Conservation (phyloP, 1,139 yeast species). For the Geotrichum klebahnii region DNA sequence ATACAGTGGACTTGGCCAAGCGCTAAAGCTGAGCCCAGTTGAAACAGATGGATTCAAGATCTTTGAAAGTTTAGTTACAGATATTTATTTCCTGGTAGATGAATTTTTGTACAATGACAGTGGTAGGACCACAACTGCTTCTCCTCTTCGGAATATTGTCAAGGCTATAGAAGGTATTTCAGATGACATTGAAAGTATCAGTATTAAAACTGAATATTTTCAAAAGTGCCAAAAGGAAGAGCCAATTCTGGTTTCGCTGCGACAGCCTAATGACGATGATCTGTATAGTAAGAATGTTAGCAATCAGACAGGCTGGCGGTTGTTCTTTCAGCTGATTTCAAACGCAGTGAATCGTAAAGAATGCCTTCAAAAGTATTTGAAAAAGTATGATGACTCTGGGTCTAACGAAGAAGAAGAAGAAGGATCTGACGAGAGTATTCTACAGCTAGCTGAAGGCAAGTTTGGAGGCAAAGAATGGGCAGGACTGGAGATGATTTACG, state of each 20-base stretch:
- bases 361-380: conserved; percentile 15
- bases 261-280: conserved; percentile 20
- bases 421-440: conserved; percentile 18
- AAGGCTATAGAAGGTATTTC: conserved; percentile 19
- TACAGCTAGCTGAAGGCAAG: conserved; percentile 19
- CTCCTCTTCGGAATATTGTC: conserved; percentile 12
- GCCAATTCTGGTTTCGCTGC: conserved; percentile 12
- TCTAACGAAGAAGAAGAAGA: conserved; percentile 20
- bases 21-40: background rate
- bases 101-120: conserved; percentile 8
- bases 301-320: conserved; percentile 21
- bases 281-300: conserved; percentile 19
- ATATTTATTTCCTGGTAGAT: conserved; percentile 16
- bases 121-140: background rate
- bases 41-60: background rate
- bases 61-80: conserved; percentile 18
- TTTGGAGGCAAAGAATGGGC: conserved; percentile 19
- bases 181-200: conserved; percentile 17
- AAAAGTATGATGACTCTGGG: conserved; percentile 15
- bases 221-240: conserved; percentile 17
- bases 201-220: conserved; percentile 16
- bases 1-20: conserved; percentile 11
- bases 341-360: conserved; percentile 18
- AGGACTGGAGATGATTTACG: conserved; percentile 17
- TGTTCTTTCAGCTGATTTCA: conserved; percentile 16